phyloP scores from a whole-genome alignment of 768 basidiomycete species.

The Mycena filopes region DNA sequence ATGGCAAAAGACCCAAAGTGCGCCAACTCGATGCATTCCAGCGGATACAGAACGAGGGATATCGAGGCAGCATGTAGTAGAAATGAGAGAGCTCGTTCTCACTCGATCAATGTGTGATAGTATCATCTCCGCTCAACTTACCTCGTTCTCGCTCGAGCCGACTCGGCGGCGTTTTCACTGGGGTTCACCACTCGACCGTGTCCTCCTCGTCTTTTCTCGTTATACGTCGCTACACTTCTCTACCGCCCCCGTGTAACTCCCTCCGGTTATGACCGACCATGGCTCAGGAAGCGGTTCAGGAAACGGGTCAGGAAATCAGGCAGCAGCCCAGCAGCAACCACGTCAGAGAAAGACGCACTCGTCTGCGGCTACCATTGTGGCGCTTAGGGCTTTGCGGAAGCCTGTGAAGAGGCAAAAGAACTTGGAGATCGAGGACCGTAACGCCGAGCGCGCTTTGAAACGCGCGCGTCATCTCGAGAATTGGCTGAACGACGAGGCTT shows the following conservation, averaged over 20 bases:
- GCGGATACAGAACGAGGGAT: neutral
- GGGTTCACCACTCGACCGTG: neutral
- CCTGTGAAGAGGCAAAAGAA: neutral
- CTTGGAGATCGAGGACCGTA: neutral
- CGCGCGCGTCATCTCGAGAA: neutral
- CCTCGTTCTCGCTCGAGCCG: neutral
- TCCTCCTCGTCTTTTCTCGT: too few species aligned
- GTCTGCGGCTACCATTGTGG: neutral
- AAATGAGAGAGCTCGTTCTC: neutral
- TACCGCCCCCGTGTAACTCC: too few species aligned
- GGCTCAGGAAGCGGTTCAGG: too few species aligned
- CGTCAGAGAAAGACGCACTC: neutral
- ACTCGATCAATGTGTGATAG: neutral
- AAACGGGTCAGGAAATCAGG: too few species aligned
- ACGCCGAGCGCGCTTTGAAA: neutral
- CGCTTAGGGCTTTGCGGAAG: neutral
- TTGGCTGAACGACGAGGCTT: neutral
- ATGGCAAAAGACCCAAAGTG: neutral
- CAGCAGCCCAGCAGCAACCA: neutral
- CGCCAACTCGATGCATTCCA: neutral
- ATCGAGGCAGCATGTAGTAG: neutral
- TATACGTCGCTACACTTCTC: too few species aligned
- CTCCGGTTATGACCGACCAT: too few species aligned
- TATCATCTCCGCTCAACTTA: too few species aligned
- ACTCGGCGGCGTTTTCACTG: conserved; percentile 1